Conservation (phyloP, 1,284 basidiomycete species). For the Chalciporus sp. region DNA sequence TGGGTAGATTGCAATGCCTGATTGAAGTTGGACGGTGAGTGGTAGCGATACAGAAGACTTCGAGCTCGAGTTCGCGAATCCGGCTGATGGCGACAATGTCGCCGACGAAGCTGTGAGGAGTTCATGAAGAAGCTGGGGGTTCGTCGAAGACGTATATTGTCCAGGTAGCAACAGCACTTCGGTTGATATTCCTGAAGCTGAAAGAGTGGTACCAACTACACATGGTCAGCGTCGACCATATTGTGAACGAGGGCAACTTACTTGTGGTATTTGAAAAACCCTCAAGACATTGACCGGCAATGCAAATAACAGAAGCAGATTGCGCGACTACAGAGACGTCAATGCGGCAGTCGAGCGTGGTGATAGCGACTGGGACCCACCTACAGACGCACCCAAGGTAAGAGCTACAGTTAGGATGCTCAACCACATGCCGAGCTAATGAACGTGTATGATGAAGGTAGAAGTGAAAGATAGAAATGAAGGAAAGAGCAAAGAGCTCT, state of each 20-base stretch:
- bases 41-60: constrained; percentile 54
- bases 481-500: constrained; percentile 27
- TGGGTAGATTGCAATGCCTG: constrained; percentile 66
- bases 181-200: constrained; percentile 51
- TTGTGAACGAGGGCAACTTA: constrained; percentile 38
- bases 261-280: constrained; percentile 71
- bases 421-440: constrained; percentile 46
- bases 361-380: constrained; percentile 37
- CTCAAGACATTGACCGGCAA: constrained; percentile 82
- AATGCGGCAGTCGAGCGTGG: background rate
- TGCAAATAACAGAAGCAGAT: constrained; percentile 66
- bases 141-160: constrained; percentile 69
- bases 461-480: constrained; percentile 23
- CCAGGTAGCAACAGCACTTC: constrained; percentile 69
- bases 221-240: constrained; percentile 18
- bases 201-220: constrained; percentile 67
- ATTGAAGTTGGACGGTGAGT: constrained; percentile 61
- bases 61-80: constrained; percentile 55
- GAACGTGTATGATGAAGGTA: constrained; percentile 32
- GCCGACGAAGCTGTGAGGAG: constrained; percentile 65
- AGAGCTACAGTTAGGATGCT: constrained; percentile 47
- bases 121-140: constrained; percentile 68
- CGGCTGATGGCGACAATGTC: constrained; percentile 56
- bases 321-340: constrained; percentile 48
- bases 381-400: constrained; percentile 47